A percentile compares a stretch with the other conserved stretches of the same genome.
Evolutionary conservation across 805 yeast species (phyloP).

Genomic region (Brettanomyces bruxellensis): DNA sequence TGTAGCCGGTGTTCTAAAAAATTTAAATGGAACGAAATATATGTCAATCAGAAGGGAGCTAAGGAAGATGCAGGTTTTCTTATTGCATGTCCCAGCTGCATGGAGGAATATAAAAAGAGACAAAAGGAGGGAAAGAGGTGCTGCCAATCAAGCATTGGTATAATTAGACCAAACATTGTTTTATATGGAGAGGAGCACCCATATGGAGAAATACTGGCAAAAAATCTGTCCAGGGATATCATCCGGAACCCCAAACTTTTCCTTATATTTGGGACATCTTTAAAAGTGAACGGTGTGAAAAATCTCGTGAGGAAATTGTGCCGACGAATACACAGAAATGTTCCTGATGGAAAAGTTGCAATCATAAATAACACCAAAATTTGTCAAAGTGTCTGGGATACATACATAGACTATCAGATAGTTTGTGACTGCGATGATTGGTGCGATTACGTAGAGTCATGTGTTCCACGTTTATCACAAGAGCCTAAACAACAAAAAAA

Average conservation of each 20-base stretch:
- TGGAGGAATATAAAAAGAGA: constrained; percentile 45
- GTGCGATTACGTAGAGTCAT: constrained; percentile 44
- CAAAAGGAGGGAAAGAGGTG: constrained; percentile 62
- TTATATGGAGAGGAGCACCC: constrained; percentile 94
- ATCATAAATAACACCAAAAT: constrained; percentile 65
- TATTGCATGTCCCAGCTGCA: constrained; percentile 73
- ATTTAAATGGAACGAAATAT: constrained; percentile 47
- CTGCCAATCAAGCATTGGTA: constrained; percentile 64
- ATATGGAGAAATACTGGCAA: constrained; percentile 67
- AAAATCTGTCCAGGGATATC: constrained; percentile 59
- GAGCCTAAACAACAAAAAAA: no score
- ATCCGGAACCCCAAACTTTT: constrained; percentile 64
- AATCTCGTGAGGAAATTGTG: constrained; percentile 64
- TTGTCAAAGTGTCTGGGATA: constrained; percentile 57
- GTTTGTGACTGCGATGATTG: constrained; percentile 77
- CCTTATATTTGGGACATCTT: constrained; percentile 86
- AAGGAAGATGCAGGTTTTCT: constrained; percentile 43
- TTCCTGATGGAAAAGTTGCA: constrained; percentile 64
- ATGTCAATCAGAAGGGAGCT: constrained; percentile 7
- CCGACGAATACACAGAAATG: constrained; percentile 56
- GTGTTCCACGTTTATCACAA: constrained; percentile 32
- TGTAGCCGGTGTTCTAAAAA: constrained; percentile 63
- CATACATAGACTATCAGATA: constrained; percentile 70
- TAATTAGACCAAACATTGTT: constrained; percentile 81
- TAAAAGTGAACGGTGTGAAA: constrained; percentile 85